These are phyloP conservation scores for Ceratocystis papillata DNA, from an alignment of 2,329 filamentous ascomycete genomes.

Conservation along the genomic window DNA sequence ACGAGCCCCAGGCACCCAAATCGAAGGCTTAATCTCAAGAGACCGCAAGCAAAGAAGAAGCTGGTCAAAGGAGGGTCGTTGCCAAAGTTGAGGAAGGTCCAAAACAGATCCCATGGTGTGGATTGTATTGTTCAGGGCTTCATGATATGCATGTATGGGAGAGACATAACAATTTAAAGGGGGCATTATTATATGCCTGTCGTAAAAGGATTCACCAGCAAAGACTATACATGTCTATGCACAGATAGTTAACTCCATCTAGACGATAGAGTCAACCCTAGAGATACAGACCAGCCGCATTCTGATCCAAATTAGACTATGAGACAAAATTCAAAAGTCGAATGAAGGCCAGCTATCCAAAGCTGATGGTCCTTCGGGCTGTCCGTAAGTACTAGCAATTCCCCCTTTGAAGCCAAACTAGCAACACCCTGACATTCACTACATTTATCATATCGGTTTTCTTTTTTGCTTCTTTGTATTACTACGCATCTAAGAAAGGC, in stretches of 20 bases:
- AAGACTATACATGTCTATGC: too few species aligned
- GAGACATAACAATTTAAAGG: neutral
- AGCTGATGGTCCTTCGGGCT: too few species aligned
- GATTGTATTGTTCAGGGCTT: neutral
- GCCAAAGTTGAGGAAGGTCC: conserved; percentile 75
- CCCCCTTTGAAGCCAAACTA: neutral
- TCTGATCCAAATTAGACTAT: too few species aligned
- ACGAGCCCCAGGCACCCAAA: conserved; percentile 48
- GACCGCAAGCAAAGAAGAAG: conserved; percentile 56
- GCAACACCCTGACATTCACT: neutral
- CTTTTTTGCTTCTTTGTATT: too few species aligned
- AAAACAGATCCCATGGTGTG: conserved; percentile 24
- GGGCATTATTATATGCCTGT: too few species aligned
- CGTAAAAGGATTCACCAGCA: too few species aligned
- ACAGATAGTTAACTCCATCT: too few species aligned
- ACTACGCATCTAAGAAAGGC: neutral
- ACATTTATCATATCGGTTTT: neutral
- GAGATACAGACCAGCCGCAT: too few species aligned
- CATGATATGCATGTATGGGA: neutral
- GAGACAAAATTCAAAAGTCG: too few species aligned
- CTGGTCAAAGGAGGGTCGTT: conserved; percentile 54
- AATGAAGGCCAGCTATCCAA: too few species aligned
- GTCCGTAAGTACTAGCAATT: neutral
- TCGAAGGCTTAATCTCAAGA: conserved; percentile 55
- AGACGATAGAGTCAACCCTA: too few species aligned